Evolutionary conservation across 306 rosid genomes (phyloP).

Genomic region (Rosa chinensis): DNA sequence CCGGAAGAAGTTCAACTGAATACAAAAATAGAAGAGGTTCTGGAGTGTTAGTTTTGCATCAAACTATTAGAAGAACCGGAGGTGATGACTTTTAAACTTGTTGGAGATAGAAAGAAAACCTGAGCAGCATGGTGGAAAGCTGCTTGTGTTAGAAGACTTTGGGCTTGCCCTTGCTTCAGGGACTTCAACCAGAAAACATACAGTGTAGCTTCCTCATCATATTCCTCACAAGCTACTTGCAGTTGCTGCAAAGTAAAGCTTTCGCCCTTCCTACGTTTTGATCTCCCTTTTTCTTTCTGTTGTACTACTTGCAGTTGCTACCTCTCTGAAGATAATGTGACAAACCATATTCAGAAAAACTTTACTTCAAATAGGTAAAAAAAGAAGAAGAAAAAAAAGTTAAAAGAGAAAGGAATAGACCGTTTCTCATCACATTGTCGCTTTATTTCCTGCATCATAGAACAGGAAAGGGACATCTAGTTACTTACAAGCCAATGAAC

Average conservation of each 20-base stretch:
- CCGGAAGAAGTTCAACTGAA: constrained; percentile 80
- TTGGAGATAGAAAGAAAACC: constrained; percentile 38
- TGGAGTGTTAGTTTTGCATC: constrained; percentile 16
- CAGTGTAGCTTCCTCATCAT: constrained; percentile 67
- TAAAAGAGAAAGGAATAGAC: constrained; percentile 31
- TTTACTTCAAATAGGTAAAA: constrained; percentile 9
- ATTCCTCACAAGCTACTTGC: constrained; percentile 66
- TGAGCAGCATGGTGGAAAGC: constrained; percentile 91
- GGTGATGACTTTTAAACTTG: constrained; percentile 19
- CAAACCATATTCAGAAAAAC: constrained; percentile 42
- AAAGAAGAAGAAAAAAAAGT: constrained; percentile 2
- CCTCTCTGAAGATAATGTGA: constrained; percentile 57
- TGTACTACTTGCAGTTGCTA: constrained; percentile 27
- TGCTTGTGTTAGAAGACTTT: constrained; percentile 91
- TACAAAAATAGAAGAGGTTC: constrained; percentile 17
- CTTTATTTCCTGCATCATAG: constrained; percentile 78
- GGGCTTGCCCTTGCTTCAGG: constrained; percentile 82
- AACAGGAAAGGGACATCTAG: constrained; percentile 33
- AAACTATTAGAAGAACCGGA: constrained; percentile 8
- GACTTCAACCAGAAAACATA: constrained; percentile 81
- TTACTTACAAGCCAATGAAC: constrained; percentile 10
- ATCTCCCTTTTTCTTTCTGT: constrained; percentile 70
- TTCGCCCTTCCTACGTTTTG: constrained; percentile 70
- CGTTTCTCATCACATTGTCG: constrained; percentile 89
- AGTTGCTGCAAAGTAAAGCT: constrained; percentile 56